Percentiles rank a stretch among this genome's conserved stretches.
phyloP scores from a whole-genome alignment of 805 yeast species.

The Blastobotrys attinorum region DNA sequence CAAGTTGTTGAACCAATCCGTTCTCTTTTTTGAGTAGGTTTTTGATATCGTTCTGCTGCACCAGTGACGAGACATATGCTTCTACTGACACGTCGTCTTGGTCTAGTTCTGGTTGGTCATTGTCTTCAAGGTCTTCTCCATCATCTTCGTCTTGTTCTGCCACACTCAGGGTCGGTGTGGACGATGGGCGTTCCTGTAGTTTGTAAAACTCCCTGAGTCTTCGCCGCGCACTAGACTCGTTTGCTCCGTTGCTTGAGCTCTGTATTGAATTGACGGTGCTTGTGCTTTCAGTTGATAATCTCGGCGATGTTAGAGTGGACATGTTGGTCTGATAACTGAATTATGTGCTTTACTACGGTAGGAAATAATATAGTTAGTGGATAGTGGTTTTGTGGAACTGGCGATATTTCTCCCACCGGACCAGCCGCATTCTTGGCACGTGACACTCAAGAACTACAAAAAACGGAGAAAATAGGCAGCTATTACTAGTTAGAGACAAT shows the following conservation, averaged over 20 bases:
- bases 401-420: too few relatives aligned
- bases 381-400: too few relatives aligned
- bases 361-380: too few relatives aligned
- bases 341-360: too few relatives aligned
- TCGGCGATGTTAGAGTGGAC: background rate
- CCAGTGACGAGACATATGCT: constrained; percentile 16
- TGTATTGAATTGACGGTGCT: background rate
- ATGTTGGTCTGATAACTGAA: too few relatives aligned
- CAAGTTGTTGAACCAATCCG: constrained; percentile 22
- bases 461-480: too few relatives aligned
- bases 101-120: constrained; percentile 6
- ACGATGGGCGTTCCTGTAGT: constrained; percentile 19
- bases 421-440: too few relatives aligned
- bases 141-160: constrained; percentile 2
- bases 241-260: background rate
- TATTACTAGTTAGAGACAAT: too few relatives aligned
- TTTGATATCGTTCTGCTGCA: constrained; percentile 17
- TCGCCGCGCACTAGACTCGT: constrained; percentile 16
- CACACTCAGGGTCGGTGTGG: constrained; percentile 2
- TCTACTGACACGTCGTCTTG: constrained; percentile 18
- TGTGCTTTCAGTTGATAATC: background rate
- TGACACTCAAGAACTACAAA: too few relatives aligned
- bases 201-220: constrained; percentile 32
- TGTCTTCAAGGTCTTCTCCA: constrained; percentile 2
- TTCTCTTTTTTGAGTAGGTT: constrained; percentile 21